Evolutionary conservation across 1,139 yeast species (phyloP).

Genomic region (Debaryomycetaceae sp.): DNA sequence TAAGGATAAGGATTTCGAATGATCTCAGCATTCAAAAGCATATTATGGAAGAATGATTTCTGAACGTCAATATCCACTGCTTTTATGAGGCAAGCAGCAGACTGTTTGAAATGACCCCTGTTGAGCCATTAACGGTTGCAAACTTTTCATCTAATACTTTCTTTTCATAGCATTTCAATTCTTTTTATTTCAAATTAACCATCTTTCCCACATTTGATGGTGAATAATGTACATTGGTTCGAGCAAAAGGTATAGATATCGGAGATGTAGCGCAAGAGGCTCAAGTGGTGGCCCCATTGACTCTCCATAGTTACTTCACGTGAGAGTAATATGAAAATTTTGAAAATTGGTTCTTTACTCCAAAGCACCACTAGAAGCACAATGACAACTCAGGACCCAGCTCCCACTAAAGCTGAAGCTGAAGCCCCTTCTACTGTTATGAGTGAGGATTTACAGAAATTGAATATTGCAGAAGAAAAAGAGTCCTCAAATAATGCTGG

Average conservation of each 20-base stretch:
- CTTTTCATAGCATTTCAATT: background rate
- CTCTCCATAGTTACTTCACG: background rate
- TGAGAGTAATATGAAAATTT: background rate
- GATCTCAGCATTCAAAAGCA: background rate
- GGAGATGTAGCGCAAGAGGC: no score
- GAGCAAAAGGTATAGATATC: background rate
- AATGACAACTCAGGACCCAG: background rate
- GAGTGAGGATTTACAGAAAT: background rate
- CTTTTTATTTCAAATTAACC: background rate
- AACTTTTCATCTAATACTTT: background rate
- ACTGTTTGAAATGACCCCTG: no score
- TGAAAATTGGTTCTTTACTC: background rate
- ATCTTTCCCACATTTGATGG: background rate
- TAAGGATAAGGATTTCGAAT: background rate
- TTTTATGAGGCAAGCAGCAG: no score
- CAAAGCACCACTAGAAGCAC: background rate
- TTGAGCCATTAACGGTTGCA: background rate
- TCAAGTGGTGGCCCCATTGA: no score
- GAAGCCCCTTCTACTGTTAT: background rate
- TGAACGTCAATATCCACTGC: no score
- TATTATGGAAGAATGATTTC: background rate
- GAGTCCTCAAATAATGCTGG: constrained; percentile 2
- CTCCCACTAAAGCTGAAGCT: background rate
- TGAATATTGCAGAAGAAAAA: background rate
- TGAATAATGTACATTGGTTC: background rate